These are phyloP conservation scores for Lichtheimia hyalospora DNA, from an alignment of 371 early-diverging fungal species.

Conservation along the genomic window DNA sequence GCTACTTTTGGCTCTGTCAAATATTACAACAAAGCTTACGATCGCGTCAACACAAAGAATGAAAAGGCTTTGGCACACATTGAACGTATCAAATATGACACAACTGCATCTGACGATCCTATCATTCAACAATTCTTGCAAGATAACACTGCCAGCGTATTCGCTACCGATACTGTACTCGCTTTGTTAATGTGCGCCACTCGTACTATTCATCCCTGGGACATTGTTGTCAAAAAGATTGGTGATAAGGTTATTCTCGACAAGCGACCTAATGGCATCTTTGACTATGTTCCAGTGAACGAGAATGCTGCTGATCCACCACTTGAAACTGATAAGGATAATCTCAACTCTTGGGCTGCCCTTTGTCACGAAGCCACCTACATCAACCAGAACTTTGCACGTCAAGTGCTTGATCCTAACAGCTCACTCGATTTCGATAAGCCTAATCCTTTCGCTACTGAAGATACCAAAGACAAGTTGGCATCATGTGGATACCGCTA, in stretches of 20 bases:
- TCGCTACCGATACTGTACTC: slow-evolving; percentile 89
- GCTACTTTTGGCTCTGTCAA: slow-evolving; percentile 68
- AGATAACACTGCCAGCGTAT: slow-evolving; percentile 72
- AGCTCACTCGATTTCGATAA: slow-evolving; percentile 57
- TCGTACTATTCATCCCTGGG: slow-evolving; percentile 95
- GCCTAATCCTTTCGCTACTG: slow-evolving; percentile 75
- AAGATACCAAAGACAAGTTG: slow-evolving; percentile 57
- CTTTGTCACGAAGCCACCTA: slow-evolving; percentile 90
- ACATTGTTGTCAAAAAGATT: slow-evolving; percentile 87
- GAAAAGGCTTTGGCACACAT: slow-evolving; percentile 74
- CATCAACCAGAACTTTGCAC: slow-evolving; percentile 84
- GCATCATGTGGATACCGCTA: slow-evolving; percentile 89
- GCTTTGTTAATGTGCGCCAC: slow-evolving; percentile 92
- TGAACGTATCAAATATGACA: slow-evolving; percentile 73
- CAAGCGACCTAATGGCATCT: slow-evolving; percentile 83
- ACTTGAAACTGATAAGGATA: slow-evolving; percentile 86
- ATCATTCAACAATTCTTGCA: slow-evolving; percentile 70
- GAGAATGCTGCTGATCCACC: slow-evolving; percentile 95
- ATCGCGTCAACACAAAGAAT: slow-evolving; percentile 81
- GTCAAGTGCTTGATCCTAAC: slow-evolving; percentile 75
- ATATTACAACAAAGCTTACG: slow-evolving; percentile 83
- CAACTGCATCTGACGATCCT: slow-evolving; percentile 82
- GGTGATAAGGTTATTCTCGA: slow-evolving; percentile 89
- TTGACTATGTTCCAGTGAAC: slow-evolving; percentile 86
- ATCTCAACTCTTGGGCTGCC: slow-evolving; percentile 83